Base-by-base conservation (phyloP, 257 asterid genomes). In the Osmanthus fragrans region DNA sequence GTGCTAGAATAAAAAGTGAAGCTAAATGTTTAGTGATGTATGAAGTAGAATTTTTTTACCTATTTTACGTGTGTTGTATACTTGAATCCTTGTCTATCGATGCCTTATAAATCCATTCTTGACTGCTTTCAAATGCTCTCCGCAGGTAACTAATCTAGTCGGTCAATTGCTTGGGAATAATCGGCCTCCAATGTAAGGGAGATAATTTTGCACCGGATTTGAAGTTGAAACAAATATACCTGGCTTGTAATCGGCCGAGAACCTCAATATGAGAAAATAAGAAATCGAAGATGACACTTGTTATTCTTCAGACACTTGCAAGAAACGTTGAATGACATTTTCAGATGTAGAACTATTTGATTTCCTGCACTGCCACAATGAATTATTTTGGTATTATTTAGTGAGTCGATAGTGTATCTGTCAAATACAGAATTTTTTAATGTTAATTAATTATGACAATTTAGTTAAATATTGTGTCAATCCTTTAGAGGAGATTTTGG, bases 121-220 rank as follows among this genome's bases (percentile, higher is more conserved):
- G 82, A 81, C 64, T 33, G 78, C 23, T 69, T 47, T 69, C 71
- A 3, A 71, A n/a, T 77, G 30, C 73, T 73, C 73, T 58, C 47
- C 80, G 87, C 97, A 95, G 99, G 98, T 93, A 81, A 93, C 94
- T 3, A 90, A 86, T 89, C 87, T 93, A 25, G 97, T 95, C n/a
- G 99, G 99, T 33, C 96, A 89, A 76, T 87, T 95, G 83, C 97
- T 95, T 33, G 98, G 97, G 69, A 88, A 87, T 77, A 88, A 76
- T 84, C 84, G 87, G 33, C 88, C 90, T 69, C 92, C 96, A 0
- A 87, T 92, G 97, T 95, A 82, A 84, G 54, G 71, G 81, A 73
- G 78, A 56, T 66, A 30, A 37, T 68, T 76, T 64, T 29, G 73
- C 67, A n/a, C 67, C 72, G 19, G 77, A 25, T 84, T 33, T 77